Conservation (phyloP, 352 stramenopile species). For the Pythium sp. region DNA sequence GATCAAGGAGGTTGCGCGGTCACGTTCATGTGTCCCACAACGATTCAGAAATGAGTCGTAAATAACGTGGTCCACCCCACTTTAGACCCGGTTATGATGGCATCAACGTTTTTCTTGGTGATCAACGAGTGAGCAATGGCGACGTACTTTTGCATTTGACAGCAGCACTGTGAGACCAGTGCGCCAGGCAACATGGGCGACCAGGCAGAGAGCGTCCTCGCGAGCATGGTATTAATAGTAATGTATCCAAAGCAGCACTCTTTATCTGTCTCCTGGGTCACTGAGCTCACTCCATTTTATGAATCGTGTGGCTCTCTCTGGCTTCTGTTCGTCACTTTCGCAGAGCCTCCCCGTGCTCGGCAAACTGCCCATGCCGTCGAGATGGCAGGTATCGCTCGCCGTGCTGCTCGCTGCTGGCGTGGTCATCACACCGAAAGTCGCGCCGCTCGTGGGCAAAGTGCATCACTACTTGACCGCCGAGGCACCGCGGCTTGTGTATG, state of each 20-base stretch:
- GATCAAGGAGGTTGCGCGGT: too few relatives aligned
- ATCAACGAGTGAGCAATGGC: too few relatives aligned
- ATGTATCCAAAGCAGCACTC: too few relatives aligned
- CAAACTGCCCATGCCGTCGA: neutral
- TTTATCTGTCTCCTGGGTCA: too few relatives aligned
- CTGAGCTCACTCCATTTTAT: too few relatives aligned
- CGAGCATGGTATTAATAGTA: neutral
- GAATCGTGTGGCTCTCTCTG: neutral
- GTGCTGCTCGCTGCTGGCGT: conserved; percentile 2
- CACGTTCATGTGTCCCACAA: too few relatives aligned
- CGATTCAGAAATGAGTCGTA: too few relatives aligned
- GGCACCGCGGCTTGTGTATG: conserved; percentile 39
- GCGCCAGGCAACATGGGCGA: neutral
- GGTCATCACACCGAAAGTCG: neutral
- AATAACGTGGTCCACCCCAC: too few relatives aligned
- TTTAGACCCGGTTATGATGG: too few relatives aligned
- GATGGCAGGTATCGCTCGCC: conserved; percentile 3
- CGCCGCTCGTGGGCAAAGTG: conserved; percentile 8
- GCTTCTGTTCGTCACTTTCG: neutral
- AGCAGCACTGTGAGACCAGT: neutral
- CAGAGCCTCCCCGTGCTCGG: neutral
- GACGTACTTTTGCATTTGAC: neutral
- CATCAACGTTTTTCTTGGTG: too few relatives aligned
- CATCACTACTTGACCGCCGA: conserved; percentile 31
- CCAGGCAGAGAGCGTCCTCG: neutral